Conservation (phyloP, 164 flowering plant genomes). For the Umbellularia californica region DNA sequence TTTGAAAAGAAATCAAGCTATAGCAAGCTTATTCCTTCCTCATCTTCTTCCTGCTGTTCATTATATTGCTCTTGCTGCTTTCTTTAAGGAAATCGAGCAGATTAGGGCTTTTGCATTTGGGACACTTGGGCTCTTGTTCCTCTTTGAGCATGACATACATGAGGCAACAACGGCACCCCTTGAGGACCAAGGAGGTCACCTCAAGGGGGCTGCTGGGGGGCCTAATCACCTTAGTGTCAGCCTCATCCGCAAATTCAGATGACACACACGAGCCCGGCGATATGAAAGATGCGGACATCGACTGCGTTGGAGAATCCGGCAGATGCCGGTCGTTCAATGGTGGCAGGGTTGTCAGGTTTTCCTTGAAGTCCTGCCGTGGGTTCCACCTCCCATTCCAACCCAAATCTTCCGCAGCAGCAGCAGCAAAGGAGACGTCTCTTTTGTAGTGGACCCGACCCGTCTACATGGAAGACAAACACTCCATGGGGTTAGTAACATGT, state of each 20-base stretch:
- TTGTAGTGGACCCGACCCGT: too few relatives aligned
- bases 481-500: too few relatives aligned
- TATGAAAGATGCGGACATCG: slow-evolving; percentile 2
- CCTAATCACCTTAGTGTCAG: neutral
- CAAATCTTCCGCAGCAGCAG: neutral
- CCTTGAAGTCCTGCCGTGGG: slow-evolving; percentile 69
- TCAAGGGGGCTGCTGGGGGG: slow-evolving; percentile 50
- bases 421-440: too few relatives aligned
- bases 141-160: slow-evolving; percentile 78
- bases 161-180: slow-evolving; percentile 77
- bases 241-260: neutral
- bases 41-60: slow-evolving; percentile 9
- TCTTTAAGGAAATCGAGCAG: slow-evolving; percentile 63
- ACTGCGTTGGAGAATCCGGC: neutral
- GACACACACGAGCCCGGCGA: slow-evolving; percentile 72
- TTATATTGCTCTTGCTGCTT: neutral
- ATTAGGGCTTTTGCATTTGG: slow-evolving; percentile 77
- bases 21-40: slow-evolving; percentile 1
- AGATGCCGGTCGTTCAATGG: too few relatives aligned
- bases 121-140: slow-evolving; percentile 72
- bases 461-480: too few relatives aligned
- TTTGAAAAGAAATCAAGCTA: neutral
- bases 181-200: slow-evolving; percentile 69
- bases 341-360: slow-evolving; percentile 67
- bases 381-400: slow-evolving; percentile 15